phyloP scores from a whole-genome alignment of 169 alveolate genomes.

The Plasmodium gallinaceum region DNA sequence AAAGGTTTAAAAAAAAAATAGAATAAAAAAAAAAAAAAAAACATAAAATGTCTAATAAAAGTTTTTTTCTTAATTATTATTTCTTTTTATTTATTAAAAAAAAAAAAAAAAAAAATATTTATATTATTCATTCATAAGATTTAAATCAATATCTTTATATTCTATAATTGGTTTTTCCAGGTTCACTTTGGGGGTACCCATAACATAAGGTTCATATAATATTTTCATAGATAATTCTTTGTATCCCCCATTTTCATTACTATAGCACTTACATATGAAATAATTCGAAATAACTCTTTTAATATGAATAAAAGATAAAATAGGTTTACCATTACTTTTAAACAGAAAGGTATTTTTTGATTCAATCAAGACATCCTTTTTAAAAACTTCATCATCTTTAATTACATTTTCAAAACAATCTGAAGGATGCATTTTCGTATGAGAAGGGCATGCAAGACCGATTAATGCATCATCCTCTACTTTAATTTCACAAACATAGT shows the following conservation, averaged over 20 bases:
- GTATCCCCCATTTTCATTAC: constrained; percentile 7
- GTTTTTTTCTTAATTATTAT: too few relatives aligned
- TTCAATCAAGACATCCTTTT: constrained; percentile 32
- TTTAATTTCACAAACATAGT: constrained; percentile 46
- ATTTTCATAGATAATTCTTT: constrained; percentile 56
- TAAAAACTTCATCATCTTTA: constrained; percentile 10
- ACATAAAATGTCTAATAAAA: too few relatives aligned
- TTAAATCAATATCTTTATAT: constrained; percentile 11
- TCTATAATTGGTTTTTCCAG: constrained; percentile 20
- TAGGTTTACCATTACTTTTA: constrained; percentile 33
- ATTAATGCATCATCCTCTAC: constrained; percentile 49
- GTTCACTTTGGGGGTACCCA: constrained; percentile 34
- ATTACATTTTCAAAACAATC: constrained; percentile 64
- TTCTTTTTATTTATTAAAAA: too few relatives aligned
- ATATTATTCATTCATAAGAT: too few relatives aligned
- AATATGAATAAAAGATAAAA: constrained; percentile 52
- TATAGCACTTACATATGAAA: constrained; percentile 51
- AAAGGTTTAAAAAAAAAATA: too few relatives aligned
- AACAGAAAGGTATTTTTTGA: constrained; percentile 17
- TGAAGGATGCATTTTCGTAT: constrained; percentile 51
- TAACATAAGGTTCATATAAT: constrained; percentile 30
- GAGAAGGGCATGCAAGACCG: constrained; percentile 60
- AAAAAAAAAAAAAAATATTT: too few relatives aligned
- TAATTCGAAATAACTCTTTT: constrained; percentile 6
- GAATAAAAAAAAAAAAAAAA: too few relatives aligned